Percentiles rank a stretch among this genome's conserved stretches.
Evolutionary conservation across 306 rosid genomes (phyloP).

Genomic region (Dalbergia cultrata): DNA sequence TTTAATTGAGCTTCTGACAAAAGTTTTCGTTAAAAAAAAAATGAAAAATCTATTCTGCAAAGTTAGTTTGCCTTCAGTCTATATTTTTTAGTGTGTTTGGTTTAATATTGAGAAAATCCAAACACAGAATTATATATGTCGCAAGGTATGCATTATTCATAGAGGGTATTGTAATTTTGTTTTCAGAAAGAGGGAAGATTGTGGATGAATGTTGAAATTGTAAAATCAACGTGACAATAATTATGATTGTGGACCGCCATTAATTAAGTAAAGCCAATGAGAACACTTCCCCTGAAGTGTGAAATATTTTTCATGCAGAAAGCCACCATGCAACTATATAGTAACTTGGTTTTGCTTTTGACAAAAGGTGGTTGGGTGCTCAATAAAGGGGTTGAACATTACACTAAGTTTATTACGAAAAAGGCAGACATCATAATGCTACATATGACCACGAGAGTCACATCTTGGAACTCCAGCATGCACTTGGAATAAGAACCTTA

Average conservation of each 20-base stretch:
- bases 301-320: slow-evolving; percentile 41
- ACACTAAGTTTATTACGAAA: not conserved
- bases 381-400: slow-evolving; percentile 4
- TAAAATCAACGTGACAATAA: not conserved
- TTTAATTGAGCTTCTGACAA: not conserved
- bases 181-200: not conserved
- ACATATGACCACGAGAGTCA: slow-evolving; percentile 16
- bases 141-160: not conserved
- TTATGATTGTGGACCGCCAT: not conserved
- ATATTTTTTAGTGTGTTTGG: too few species aligned
- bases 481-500: slow-evolving; percentile 19
- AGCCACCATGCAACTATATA: slow-evolving; percentile 35
- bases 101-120: too few species aligned
- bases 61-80: not conserved
- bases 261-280: slow-evolving; percentile 13
- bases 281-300: slow-evolving; percentile 25
- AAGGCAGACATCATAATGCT: slow-evolving; percentile 40
- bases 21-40: too few species aligned
- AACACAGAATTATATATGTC: too few species aligned
- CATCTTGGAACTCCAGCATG: not conserved
- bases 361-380: slow-evolving; percentile 12
- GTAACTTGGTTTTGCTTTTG: slow-evolving; percentile 35
- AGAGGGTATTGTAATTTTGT: not conserved
- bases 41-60: not conserved
- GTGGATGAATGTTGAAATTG: not conserved